Evolutionary conservation across 2,329 filamentous ascomycete species (phyloP).

Genomic region (Cadophora luteo-olivacea): DNA sequence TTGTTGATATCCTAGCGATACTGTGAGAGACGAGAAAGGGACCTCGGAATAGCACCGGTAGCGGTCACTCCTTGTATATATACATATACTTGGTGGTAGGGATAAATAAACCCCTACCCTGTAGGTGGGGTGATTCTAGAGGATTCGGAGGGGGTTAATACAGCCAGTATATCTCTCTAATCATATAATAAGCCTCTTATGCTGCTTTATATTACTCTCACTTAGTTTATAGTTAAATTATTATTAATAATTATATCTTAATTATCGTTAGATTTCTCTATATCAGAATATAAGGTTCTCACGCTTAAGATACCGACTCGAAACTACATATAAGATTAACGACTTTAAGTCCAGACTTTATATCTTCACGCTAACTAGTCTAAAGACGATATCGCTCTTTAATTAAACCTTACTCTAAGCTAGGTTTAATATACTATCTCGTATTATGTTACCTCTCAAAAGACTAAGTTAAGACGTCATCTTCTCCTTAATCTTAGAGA

Average conservation of each 20-base stretch:
- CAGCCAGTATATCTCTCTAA: too few species aligned
- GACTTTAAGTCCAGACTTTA: background rate
- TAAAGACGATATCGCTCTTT: background rate
- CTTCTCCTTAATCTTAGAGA: slow-evolving; percentile 23
- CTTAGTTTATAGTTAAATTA: background rate
- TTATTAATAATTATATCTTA: background rate
- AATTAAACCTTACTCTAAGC: background rate
- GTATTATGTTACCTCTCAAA: background rate
- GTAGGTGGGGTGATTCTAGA: too few species aligned
- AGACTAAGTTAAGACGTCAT: background rate
- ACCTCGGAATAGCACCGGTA: too few species aligned
- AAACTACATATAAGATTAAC: background rate
- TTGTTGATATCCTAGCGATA: background rate
- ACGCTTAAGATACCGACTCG: background rate
- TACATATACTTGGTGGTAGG: too few species aligned
- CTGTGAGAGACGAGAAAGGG: background rate
- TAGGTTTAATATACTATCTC: background rate
- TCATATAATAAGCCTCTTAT: background rate
- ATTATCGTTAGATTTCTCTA: background rate
- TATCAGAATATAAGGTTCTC: background rate
- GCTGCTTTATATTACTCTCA: background rate
- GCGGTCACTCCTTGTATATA: too few species aligned
- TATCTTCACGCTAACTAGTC: background rate
- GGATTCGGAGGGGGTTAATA: background rate
- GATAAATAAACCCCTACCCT: background rate